Evolutionary conservation across 306 rosid species (phyloP), one percentile per base, ranked within the genome.

Genomic region (Vigna mungo): DNA sequence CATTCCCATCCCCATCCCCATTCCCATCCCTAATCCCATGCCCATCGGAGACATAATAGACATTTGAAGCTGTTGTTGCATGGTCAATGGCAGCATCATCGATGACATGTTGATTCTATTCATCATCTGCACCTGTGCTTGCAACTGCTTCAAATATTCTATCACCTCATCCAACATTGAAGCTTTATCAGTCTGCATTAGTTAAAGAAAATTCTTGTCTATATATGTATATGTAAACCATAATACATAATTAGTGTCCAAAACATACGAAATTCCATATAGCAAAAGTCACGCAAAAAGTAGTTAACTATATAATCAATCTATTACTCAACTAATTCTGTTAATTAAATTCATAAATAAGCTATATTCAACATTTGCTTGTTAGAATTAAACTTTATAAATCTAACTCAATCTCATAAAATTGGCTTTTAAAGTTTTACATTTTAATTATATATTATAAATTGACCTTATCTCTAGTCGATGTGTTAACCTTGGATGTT

Each of bases 161-260:
- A 95, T 92, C 76, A 95, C 99, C 82, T 95, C 99, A 65, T 92
- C 99, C 81, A 95, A 78, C 96, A 95, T 95, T 5, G 99, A 95
- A 58, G 99, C 99, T 84, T 95, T 95, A 72, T 95, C 97, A 0
- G 89, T 86, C 99, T 95, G 91, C 52, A 41, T 54, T 13, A 53
- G 41, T 36, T 36, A 39, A 54, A 39, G 0, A 4, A 53, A 51
- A 11, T 63, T 47, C 47, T 51, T 25, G 21, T 16, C 34, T 30
- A 30, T 30, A 30, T 30, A 30, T 30, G 13, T 16, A 23, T 46
- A 43, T 32, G n/a, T 34, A 46, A 70, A 44, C 32, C 44, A 32
- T 47, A 69, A 75, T n/a, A 47, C 47, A 13, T 23, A 25, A 37
- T 37, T 32, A 17, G 2, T 25, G 43, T 21, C 27, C 15, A 51